Conservation (phyloP, 2,329 filamentous ascomycete species). For the Colletotrichum gloeosporioides region DNA sequence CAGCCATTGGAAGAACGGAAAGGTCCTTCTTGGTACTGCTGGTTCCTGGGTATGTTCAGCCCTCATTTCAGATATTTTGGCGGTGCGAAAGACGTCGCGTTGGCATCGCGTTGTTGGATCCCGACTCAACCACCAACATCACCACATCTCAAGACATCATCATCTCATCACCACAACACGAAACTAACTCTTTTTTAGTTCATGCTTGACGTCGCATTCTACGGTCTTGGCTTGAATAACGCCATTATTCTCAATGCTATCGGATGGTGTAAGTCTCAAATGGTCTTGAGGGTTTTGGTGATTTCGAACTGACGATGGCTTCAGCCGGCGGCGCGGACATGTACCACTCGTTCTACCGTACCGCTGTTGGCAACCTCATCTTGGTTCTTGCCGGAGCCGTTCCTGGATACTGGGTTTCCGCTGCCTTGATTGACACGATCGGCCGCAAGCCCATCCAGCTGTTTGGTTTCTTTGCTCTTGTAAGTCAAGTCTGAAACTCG, state of each 20-base stretch:
- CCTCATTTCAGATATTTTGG: not conserved
- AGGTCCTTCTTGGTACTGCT: conserved; percentile 78
- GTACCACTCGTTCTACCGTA: conserved; percentile 75
- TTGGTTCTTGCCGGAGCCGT: conserved; percentile 80
- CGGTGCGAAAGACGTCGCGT: rapidly evolving
- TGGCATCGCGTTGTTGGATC: not conserved
- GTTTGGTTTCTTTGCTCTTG: conserved; percentile 44
- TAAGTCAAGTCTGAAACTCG: not conserved
- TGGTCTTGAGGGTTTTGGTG: not conserved
- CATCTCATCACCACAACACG: not conserved
- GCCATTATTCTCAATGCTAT: conserved; percentile 74
- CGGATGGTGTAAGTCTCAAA: conserved; percentile 57
- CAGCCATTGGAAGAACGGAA: conserved; percentile 71
- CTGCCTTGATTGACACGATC: conserved; percentile 74
- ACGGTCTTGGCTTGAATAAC: conserved; percentile 78
- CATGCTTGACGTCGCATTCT: conserved; percentile 68
- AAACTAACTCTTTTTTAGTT: conserved; percentile 54
- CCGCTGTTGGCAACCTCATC: conserved; percentile 79
- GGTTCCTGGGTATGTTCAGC: conserved; percentile 63
- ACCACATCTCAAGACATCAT: not conserved
- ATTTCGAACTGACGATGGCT: not conserved
- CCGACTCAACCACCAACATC: not conserved
- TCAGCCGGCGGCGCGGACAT: conserved; percentile 52
- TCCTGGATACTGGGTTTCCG: conserved; percentile 83
- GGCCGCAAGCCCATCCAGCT: conserved; percentile 82